These are phyloP conservation scores for Luvunga scandens DNA, from an alignment of 345 rosid genomes.

Conservation along the genomic window DNA sequence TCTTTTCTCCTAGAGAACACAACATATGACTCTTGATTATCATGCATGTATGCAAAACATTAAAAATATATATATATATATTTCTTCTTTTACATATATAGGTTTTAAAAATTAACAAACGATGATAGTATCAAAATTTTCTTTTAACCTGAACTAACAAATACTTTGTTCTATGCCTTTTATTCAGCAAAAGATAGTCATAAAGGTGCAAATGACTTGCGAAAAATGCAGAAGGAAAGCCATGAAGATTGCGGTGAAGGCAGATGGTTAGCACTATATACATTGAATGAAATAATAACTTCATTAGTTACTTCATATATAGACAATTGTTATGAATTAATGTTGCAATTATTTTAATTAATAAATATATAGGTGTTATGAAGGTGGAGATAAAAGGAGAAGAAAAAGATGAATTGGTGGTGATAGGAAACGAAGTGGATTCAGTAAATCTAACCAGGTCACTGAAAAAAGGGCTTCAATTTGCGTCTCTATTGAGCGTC, in stretches of 20 bases:
- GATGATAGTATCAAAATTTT: too few relatives aligned
- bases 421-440: constrained; percentile 9
- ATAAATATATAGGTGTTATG: neutral
- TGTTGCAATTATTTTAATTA: neutral
- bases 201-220: neutral
- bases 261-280: neutral
- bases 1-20: neutral
- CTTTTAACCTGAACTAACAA: too few relatives aligned
- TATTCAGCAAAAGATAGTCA: constrained; percentile 3
- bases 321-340: neutral
- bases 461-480: neutral
- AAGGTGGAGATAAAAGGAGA: constrained; percentile 1
- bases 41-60: neutral
- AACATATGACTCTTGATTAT: neutral
- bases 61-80: too few relatives aligned
- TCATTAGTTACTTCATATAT: too few relatives aligned
- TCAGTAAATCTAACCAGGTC: constrained; percentile 5
- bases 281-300: neutral
- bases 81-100: too few relatives aligned
- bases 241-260: neutral
- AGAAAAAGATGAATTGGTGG: constrained; percentile 3
- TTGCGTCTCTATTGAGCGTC: constrained; percentile 8
- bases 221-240: neutral
- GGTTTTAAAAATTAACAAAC: too few relatives aligned
- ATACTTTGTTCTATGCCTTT: neutral